Base-by-base conservation (phyloP, 2,329 filamentous ascomycete species). In the Cladosporium sp. region DNA sequence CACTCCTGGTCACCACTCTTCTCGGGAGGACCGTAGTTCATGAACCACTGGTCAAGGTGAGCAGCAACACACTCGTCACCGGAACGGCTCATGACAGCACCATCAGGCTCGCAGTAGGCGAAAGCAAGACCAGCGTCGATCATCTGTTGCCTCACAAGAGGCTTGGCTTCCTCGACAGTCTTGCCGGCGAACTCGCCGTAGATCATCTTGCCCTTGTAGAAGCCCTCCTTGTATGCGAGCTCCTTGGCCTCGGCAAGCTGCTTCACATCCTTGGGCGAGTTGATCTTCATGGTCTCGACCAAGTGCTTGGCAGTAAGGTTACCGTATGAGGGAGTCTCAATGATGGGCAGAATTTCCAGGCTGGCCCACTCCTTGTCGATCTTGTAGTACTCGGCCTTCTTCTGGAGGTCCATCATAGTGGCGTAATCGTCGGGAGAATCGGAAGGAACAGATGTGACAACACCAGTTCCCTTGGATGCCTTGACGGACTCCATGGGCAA, bases 361-460 rank as follows among this genome's bases (percentile, higher is more conserved):
- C 96, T 91, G 3, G 91, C 93, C 95, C 95, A 99, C 77, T 97
- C 93, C 81, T 96, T 95, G 82, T 97, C 86, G 76, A 99, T 98
- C 60, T 91, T 90, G 79, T 99, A 97, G 83, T 92, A 98, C 8
- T 96, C 94, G 0, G 94, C 87, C 83, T 99, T 99, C 85, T 98
- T 98, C 46, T 88, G 87, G 66, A 99, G 85, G 69, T 99, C 95
- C 54, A 87, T 85, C 49, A 94, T 85, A 32, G 93, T 99, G 53
- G 93, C 93, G 78, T 90, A 99, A 76, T 99, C 95, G 76, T 99
- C 95, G 1, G 95, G 92, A 65, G 91, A 96, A 81, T 99, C 95
- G 2, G 93, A 97, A 23, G 95, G 95, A 16, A 99, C 95, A 48
- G 88, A 98, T 1, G 93, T 96, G 58, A 99, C 95, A 46, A 99